A percentile compares a stretch with the other conserved stretches of the same genome.
These are phyloP conservation scores for Schwanniomyces etchellsii DNA, from an alignment of 1,139 yeast species.

Conservation along the genomic window DNA sequence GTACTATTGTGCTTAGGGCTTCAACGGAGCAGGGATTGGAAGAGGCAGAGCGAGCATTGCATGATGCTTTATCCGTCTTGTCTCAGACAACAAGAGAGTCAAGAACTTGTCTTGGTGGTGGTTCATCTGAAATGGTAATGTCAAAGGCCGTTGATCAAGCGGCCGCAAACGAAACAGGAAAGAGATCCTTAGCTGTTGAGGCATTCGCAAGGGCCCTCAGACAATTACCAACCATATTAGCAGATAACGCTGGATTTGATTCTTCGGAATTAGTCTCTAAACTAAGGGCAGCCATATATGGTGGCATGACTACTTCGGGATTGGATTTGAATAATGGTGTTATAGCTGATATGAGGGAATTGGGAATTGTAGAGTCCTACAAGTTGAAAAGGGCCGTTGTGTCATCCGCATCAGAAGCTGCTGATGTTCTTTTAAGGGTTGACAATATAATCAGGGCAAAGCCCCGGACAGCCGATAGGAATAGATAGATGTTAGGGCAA, in stretches of 20 bases:
- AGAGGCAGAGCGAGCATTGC: constrained; percentile 92
- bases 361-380: constrained; percentile 88
- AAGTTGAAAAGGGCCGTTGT: constrained; percentile 93
- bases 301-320: constrained; percentile 89
- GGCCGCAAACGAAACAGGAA: constrained; percentile 91
- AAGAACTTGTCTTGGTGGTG: constrained; percentile 96
- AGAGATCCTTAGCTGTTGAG: constrained; percentile 90
- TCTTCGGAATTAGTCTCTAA: constrained; percentile 89
- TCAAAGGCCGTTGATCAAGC: constrained; percentile 94
- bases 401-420: constrained; percentile 95
- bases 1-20: constrained; percentile 93
- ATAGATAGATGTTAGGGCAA: constrained; percentile 11
- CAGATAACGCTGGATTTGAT: constrained; percentile 96
- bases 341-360: constrained; percentile 90
- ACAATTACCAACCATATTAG: constrained; percentile 90
- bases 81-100: constrained; percentile 95
- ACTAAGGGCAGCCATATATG: constrained; percentile 86
- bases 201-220: constrained; percentile 91
- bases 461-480: constrained; percentile 94
- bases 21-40: constrained; percentile 95
- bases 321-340: constrained; percentile 78
- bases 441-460: constrained; percentile 95
- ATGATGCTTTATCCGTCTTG: constrained; percentile 91
- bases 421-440: constrained; percentile 89
- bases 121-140: constrained; percentile 98